Evolutionary conservation across 768 basidiomycete genomes (phyloP).

Genomic region (Mycena haematopus): DNA sequence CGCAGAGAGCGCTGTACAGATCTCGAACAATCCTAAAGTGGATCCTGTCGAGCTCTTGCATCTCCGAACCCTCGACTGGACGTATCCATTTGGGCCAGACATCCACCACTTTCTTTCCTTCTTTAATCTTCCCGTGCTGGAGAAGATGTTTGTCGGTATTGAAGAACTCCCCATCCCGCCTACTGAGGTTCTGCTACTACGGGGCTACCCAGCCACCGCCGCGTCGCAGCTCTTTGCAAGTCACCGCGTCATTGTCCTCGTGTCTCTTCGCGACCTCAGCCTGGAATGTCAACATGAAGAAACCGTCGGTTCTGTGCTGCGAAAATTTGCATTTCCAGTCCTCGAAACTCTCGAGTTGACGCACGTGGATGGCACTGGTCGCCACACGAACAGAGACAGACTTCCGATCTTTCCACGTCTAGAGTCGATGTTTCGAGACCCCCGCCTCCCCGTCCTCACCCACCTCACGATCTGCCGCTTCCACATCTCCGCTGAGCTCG

Average conservation of each 20-base stretch:
- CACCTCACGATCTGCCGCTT: constrained; percentile 58
- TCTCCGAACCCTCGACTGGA: constrained; percentile 56
- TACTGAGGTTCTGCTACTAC: constrained; percentile 20
- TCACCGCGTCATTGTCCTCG: constrained; percentile 39
- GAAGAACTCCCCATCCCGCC: constrained; percentile 34
- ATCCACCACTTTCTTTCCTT: constrained; percentile 52
- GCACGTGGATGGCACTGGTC: constrained; percentile 39
- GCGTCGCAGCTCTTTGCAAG: constrained; percentile 27
- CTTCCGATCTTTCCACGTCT: constrained; percentile 51
- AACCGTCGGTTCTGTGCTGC: constrained; percentile 43
- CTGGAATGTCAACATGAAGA: constrained; percentile 51
- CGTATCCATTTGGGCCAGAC: constrained; percentile 49
- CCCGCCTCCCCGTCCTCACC: constrained; percentile 56
- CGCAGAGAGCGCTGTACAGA: constrained; percentile 18
- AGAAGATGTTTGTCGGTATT: constrained; percentile 52
- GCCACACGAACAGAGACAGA: constrained; percentile 16
- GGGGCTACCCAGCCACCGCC: constrained; percentile 27
- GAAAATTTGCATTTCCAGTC: constrained; percentile 51
- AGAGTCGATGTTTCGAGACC: constrained; percentile 62
- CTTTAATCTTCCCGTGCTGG: constrained; percentile 46
- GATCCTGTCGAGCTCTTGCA: constrained; percentile 42
- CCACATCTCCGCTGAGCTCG: constrained; percentile 45
- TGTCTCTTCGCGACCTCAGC: constrained; percentile 48
- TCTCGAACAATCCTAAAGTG: constrained; percentile 21
- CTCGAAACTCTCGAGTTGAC: constrained; percentile 53